Base-by-base conservation (phyloP, 1,284 basidiomycete species). In the Athelia psychrophila region DNA sequence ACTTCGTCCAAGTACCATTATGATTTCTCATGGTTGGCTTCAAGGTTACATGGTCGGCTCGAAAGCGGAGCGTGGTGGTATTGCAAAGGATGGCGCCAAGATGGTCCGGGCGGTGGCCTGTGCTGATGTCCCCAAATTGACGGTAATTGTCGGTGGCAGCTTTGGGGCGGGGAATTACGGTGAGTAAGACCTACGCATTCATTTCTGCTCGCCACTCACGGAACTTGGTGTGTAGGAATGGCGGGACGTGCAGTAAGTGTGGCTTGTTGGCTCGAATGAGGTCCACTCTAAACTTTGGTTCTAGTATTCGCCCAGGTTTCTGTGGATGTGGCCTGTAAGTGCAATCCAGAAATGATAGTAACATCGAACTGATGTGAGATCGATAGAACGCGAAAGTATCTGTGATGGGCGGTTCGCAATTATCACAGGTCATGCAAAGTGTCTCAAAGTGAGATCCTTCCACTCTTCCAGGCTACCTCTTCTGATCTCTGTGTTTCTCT, bases 101-200 rank as follows among this genome's bases (percentile, higher is more conserved):
- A 96, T 98, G 93, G 95, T 98, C 54, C 84, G 95, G 51, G 95
- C 95, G 1, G 95, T 98, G 10, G 95, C 95, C 1, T 93, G 92
- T 65, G 91, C 93, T 44, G 87, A 95, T 59, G 94, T 97, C 13
- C 94, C 95, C 23, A 98, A 98, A 71, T 78, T 96, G 56, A 97
- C 95, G 0, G 89, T 98, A 38, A 78, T 97, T 48, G 88, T 97
- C n/a, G 95, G 95, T 35, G 95, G 95, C 48, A 94, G 90, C 64
- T 97, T 94, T 66, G 93, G 93, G 47, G 95, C 95, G 15, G 95
- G 95, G 10, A 97, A 96, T 71, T 98, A 97, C 62, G 94, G 92
- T 85, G 59, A 54, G 42, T 55, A 42, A 51, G 51, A 48, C 38
- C 15, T 44, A 33, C 52, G n/a, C n/a, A n/a, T n/a, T n/a, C n/a